Evolutionary conservation across 148 eudicot species (phyloP).

Genomic region (Vaccinium corymbosum): DNA sequence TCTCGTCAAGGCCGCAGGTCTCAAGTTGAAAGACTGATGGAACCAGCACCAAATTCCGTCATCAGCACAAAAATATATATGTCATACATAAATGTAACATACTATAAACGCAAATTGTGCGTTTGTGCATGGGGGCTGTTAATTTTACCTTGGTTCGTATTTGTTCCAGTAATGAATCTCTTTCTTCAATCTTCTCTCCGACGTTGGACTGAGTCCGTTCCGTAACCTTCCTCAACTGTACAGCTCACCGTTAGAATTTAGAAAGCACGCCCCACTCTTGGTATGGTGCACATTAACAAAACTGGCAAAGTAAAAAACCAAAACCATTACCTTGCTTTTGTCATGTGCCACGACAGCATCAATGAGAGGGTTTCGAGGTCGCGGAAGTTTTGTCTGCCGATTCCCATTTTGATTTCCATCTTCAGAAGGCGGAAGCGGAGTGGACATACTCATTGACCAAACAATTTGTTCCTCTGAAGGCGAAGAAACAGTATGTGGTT

Average conservation of each 20-base stretch:
- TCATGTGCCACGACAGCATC: slow-evolving; percentile 80
- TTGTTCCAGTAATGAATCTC: slow-evolving; percentile 72
- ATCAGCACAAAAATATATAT: slow-evolving; percentile 13
- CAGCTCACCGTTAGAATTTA: background rate
- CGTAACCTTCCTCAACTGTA: slow-evolving; percentile 64
- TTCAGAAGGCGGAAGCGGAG: slow-evolving; percentile 24
- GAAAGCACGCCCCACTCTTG: background rate
- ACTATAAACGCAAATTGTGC: background rate
- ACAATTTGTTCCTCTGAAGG: slow-evolving; percentile 36
- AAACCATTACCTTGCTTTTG: slow-evolving; percentile 76
- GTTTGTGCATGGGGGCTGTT: background rate
- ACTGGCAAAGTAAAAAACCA: background rate
- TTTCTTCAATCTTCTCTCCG: slow-evolving; percentile 51
- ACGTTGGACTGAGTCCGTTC: slow-evolving; percentile 41
- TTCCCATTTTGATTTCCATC: slow-evolving; percentile 44
- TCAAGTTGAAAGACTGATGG: slow-evolving; percentile 73
- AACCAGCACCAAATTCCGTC: slow-evolving; percentile 18
- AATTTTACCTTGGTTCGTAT: slow-evolving; percentile 71
- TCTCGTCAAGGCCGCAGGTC: slow-evolving; percentile 62
- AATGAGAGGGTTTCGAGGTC: slow-evolving; percentile 87
- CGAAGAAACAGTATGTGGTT: slow-evolving; percentile 27
- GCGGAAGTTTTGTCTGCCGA: slow-evolving; percentile 52
- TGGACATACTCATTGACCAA: slow-evolving; percentile 33
- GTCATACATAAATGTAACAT: background rate
- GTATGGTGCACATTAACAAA: background rate